Conservation (phyloP, 306 rosid genomes). For the Quercus rubra region DNA sequence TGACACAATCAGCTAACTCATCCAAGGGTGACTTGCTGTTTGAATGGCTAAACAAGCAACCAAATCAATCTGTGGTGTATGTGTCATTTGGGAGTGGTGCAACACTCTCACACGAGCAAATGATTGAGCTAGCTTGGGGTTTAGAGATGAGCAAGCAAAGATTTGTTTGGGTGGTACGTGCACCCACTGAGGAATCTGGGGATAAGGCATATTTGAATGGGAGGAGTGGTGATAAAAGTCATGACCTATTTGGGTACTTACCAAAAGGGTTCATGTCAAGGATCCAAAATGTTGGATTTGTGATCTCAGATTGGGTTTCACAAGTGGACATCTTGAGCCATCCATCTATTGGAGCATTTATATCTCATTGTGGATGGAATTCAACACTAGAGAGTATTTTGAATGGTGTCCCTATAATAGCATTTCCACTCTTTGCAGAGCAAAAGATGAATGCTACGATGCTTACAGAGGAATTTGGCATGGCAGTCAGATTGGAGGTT, state of each 20-base stretch:
- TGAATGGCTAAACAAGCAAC: constrained; percentile 52
- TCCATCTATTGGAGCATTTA: constrained; percentile 37
- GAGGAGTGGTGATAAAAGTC: not conserved
- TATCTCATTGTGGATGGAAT: constrained; percentile 58
- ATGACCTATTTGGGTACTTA: constrained; percentile 6
- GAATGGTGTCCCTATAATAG: constrained; percentile 43
- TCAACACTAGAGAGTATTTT: constrained; percentile 45
- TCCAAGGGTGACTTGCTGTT: not conserved
- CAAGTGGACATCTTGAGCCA: constrained; percentile 41
- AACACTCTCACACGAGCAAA: constrained; percentile 40
- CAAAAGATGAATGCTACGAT: constrained; percentile 48
- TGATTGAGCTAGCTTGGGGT: constrained; percentile 53
- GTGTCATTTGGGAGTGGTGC: constrained; percentile 73
- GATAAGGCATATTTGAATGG: constrained; percentile 23
- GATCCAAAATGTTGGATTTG: constrained; percentile 16
- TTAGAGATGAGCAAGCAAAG: constrained; percentile 54
- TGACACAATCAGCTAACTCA: constrained; percentile 7
- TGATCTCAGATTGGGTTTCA: constrained; percentile 39
- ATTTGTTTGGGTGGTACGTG: constrained; percentile 70
- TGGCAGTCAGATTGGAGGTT: constrained; percentile 24
- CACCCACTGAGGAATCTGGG: constrained; percentile 5
- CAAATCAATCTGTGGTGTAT: constrained; percentile 41
- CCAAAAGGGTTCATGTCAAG: constrained; percentile 48
- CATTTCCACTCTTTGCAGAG: constrained; percentile 61
- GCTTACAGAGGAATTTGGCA: constrained; percentile 41